phyloP scores from a whole-genome alignment of 2,329 filamentous ascomycete genomes.

The Apiospora pterosperma region DNA sequence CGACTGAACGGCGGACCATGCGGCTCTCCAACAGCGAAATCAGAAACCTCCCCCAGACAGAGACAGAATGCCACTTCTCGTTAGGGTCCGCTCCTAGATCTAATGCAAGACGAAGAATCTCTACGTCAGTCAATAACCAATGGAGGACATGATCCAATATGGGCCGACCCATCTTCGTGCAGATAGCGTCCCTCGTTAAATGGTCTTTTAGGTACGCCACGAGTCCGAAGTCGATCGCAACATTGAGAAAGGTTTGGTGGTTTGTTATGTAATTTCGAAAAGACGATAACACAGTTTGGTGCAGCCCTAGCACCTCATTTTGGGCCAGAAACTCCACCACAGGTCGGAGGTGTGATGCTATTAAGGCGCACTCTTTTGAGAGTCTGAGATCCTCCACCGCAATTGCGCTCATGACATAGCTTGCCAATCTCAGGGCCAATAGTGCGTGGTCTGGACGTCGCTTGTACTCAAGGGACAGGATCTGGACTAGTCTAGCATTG shows the following conservation, averaged over 20 bases:
- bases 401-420: background rate
- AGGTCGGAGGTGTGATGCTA: background rate
- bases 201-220: background rate
- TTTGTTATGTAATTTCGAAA: too few relatives aligned
- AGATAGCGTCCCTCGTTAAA: background rate
- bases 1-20: fast-evolving
- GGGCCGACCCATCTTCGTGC: background rate
- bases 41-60: background rate
- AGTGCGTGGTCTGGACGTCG: background rate
- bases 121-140: too few relatives aligned
- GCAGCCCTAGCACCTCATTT: background rate
- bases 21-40: background rate
- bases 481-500: background rate
- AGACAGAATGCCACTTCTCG: background rate
- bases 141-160: background rate
- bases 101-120: background rate
- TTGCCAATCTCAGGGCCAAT: background rate
- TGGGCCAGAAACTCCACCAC: background rate
- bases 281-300: too few relatives aligned
- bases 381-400: background rate
- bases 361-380: background rate
- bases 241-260: background rate
- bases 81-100: background rate
- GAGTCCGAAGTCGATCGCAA: background rate
- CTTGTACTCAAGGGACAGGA: background rate